phyloP scores from a whole-genome alignment of 768 basidiomycete genomes.

The Amanita muscaria region DNA sequence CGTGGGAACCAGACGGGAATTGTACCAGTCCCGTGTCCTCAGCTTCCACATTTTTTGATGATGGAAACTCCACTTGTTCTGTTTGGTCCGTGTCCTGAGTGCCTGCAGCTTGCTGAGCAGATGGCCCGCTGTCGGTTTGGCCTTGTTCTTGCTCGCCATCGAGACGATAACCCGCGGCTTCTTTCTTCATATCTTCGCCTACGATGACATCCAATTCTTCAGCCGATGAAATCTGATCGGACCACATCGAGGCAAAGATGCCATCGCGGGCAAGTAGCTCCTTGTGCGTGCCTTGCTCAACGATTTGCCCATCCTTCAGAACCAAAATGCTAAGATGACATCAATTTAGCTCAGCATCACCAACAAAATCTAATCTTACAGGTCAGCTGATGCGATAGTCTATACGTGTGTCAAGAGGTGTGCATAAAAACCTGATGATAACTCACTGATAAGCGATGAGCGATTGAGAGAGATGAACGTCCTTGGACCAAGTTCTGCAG shows the following conservation, averaged over 20 bases:
- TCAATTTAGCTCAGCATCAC: slow-evolving; percentile 11
- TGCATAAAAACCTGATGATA: slow-evolving; percentile 8
- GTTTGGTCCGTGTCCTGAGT: background rate
- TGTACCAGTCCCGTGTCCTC: slow-evolving; percentile 2
- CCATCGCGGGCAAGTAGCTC: slow-evolving; percentile 69
- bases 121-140: slow-evolving; percentile 2
- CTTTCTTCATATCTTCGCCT: slow-evolving; percentile 28
- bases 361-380: too few species aligned
- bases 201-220: slow-evolving; percentile 39
- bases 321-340: slow-evolving; percentile 63
- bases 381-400: slow-evolving; percentile 51
- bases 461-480: slow-evolving; percentile 68
- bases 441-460: slow-evolving; percentile 69
- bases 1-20: slow-evolving; percentile 10
- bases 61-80: slow-evolving; percentile 25
- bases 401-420: slow-evolving; percentile 16
- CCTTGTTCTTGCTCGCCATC: slow-evolving; percentile 20
- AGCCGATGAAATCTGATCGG: slow-evolving; percentile 65
- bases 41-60: slow-evolving; percentile 19
- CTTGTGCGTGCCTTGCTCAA: slow-evolving; percentile 74
- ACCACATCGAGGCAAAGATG: slow-evolving; percentile 82
- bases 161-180: slow-evolving; percentile 37
- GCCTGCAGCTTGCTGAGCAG: slow-evolving; percentile 5
- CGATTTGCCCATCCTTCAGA: slow-evolving; percentile 81
- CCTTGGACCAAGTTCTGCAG: slow-evolving; percentile 72